phyloP scores from a whole-genome alignment of 2,329 filamentous ascomycete species.

The Colletotrichum musicola region DNA sequence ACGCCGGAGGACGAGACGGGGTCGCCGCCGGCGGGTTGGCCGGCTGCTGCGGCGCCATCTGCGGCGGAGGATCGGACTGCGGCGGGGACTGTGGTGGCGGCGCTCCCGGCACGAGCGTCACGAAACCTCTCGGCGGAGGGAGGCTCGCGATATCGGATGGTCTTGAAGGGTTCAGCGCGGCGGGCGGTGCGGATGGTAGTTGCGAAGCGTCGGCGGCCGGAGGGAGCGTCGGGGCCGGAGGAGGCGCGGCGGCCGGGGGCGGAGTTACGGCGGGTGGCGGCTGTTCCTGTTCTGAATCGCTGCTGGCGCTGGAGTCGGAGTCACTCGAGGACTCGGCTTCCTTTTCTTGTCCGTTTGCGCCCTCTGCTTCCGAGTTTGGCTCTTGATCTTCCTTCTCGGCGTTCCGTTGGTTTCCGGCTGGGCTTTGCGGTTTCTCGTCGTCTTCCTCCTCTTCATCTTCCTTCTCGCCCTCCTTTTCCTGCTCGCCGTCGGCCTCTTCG shows the following conservation, averaged over 20 bases:
- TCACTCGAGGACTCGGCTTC: constrained; percentile 13
- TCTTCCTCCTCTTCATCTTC: constrained; percentile 5
- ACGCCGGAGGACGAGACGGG: not conserved
- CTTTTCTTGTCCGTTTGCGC: not conserved
- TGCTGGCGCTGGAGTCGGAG: constrained; percentile 17
- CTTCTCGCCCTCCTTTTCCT: constrained; percentile 1
- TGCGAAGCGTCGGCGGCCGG: not conserved
- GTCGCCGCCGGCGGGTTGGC: not conserved
- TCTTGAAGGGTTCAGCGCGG: not conserved
- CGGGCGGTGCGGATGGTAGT: constrained; percentile 6
- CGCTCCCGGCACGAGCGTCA: constrained; percentile 30
- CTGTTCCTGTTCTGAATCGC: constrained; percentile 26
- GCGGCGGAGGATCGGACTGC: not conserved
- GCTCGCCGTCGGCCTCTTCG: constrained; percentile 30
- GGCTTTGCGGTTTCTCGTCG: not conserved
- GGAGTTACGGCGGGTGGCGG: not conserved
- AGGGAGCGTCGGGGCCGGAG: constrained; percentile 1
- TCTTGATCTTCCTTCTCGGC: constrained; percentile 8
- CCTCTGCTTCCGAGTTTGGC: not conserved
- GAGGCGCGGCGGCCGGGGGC: constrained; percentile 12
- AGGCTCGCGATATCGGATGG: not conserved
- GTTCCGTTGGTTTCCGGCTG: not conserved
- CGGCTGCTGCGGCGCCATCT: not conserved
- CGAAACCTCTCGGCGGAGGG: constrained; percentile 23
- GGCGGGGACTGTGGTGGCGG: constrained; percentile 14